A percentile compares a stretch with the other conserved stretches of the same genome.
phyloP scores from a whole-genome alignment of 2,329 filamentous ascomycete genomes.

The Metarhizium anisopliae region DNA sequence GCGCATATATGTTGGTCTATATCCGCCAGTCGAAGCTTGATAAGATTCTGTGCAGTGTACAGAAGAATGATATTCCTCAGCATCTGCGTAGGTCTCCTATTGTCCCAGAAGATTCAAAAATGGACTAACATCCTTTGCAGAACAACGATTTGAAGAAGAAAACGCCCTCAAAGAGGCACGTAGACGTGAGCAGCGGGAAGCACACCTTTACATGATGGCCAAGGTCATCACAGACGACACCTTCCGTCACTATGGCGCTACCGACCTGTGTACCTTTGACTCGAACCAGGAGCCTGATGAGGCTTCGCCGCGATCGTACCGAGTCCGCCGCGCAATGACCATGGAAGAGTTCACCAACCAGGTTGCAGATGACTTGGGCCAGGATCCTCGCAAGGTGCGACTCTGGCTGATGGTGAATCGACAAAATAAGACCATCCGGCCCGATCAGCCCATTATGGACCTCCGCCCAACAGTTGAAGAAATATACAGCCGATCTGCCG shows the following conservation, averaged over 20 bases:
- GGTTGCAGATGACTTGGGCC: constrained; percentile 60
- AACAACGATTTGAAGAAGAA: constrained; percentile 73
- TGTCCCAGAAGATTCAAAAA: background rate
- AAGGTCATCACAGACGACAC: constrained; percentile 74
- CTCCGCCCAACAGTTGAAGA: constrained; percentile 71
- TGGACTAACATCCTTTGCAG: constrained; percentile 27
- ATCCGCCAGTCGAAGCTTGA: constrained; percentile 83
- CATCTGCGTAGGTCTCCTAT: constrained; percentile 59
- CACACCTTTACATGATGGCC: constrained; percentile 82
- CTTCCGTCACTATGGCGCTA: constrained; percentile 73
- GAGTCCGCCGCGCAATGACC: constrained; percentile 64
- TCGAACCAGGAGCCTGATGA: constrained; percentile 53
- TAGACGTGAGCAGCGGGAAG: constrained; percentile 84
- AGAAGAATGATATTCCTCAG: constrained; percentile 67
- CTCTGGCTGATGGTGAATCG: constrained; percentile 98
- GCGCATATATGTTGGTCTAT: constrained; percentile 98
- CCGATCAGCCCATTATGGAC: constrained; percentile 79
- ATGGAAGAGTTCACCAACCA: constrained; percentile 64
- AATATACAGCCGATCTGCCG: constrained; percentile 38
- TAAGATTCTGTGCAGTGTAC: constrained; percentile 67
- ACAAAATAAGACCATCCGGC: constrained; percentile 92
- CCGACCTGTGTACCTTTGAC: constrained; percentile 70
- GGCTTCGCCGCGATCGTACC: constrained; percentile 63
- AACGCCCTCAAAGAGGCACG: constrained; percentile 64
- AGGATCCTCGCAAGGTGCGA: constrained; percentile 62